phyloP scores from a whole-genome alignment of 2,329 filamentous ascomycete species.

The Salinomyces thailandicus region DNA sequence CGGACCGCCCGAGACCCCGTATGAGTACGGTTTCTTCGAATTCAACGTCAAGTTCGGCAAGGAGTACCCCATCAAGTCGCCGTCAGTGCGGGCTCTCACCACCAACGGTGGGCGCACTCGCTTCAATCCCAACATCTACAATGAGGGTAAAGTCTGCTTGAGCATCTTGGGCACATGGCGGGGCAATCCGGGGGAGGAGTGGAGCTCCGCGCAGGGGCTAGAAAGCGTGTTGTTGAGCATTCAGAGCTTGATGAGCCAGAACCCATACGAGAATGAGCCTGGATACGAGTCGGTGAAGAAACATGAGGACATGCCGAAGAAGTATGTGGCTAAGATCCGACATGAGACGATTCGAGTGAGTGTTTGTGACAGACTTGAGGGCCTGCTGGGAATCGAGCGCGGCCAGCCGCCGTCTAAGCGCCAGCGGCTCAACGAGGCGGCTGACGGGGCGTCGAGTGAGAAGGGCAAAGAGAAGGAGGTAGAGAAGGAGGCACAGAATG shows the following conservation, averaged over 20 bases:
- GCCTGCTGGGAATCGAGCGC: slow-evolving; percentile 47
- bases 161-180: slow-evolving; percentile 71
- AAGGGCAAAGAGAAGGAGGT: not conserved
- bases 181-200: slow-evolving; percentile 81
- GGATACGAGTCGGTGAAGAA: slow-evolving; percentile 62
- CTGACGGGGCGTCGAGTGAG: not conserved
- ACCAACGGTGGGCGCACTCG: slow-evolving; percentile 81
- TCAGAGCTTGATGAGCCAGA: slow-evolving; percentile 86
- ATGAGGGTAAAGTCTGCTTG: slow-evolving; percentile 83
- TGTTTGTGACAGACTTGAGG: slow-evolving; percentile 75
- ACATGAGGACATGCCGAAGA: slow-evolving; percentile 16
- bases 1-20: slow-evolving; percentile 86
- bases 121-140: slow-evolving; percentile 96
- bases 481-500: no score
- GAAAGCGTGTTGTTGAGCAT: slow-evolving; percentile 93
- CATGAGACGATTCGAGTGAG: slow-evolving; percentile 84
- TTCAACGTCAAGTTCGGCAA: slow-evolving; percentile 39
- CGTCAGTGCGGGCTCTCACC: slow-evolving; percentile 57
- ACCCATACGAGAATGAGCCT: slow-evolving; percentile 85
- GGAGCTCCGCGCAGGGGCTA: slow-evolving; percentile 90
- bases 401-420: slow-evolving; percentile 5
- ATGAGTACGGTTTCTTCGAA: slow-evolving; percentile 96
- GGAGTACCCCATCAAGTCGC: slow-evolving; percentile 71
- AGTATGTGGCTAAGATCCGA: slow-evolving; percentile 53
- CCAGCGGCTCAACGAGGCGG: slow-evolving; percentile 2